These are phyloP conservation scores for Talaromyces atroroseus DNA, from an alignment of 2,329 filamentous ascomycete species.

Conservation along the genomic window DNA sequence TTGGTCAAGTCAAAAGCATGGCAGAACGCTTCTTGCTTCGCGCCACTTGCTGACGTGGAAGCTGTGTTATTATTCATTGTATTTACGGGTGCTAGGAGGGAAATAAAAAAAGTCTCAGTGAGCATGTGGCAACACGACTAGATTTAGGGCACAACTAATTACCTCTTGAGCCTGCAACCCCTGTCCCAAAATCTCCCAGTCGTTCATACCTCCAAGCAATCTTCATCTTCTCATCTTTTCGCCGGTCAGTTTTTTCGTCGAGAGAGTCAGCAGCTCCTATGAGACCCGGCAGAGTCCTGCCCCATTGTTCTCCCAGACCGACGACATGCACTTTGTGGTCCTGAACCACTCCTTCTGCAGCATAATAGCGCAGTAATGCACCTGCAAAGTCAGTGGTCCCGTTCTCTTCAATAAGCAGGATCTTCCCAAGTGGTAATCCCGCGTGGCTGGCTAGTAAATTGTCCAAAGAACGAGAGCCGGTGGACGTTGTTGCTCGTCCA, in stretches of 20 bases:
- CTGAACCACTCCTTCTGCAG: slow-evolving; percentile 86
- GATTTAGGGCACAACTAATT: slow-evolving; percentile 28
- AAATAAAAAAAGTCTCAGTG: slow-evolving; percentile 17
- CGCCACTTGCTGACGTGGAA: slow-evolving; percentile 21
- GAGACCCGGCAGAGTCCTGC: slow-evolving; percentile 73
- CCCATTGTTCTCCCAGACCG: slow-evolving; percentile 74
- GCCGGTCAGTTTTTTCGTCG: slow-evolving; percentile 37
- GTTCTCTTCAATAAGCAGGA: slow-evolving; percentile 75
- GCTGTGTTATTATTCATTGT: slow-evolving; percentile 40
- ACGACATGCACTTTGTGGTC: slow-evolving; percentile 84
- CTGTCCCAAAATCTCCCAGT: slow-evolving; percentile 63
- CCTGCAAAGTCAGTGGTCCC: slow-evolving; percentile 94
- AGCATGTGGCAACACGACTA: not conserved
- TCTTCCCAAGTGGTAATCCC: slow-evolving; percentile 75
- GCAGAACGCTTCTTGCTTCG: slow-evolving; percentile 52
- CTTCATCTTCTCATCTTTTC: slow-evolving; percentile 77
- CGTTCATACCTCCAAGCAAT: slow-evolving; percentile 97
- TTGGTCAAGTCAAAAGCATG: slow-evolving; percentile 69
- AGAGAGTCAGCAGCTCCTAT: slow-evolving; percentile 46
- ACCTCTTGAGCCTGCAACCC: slow-evolving; percentile 56
- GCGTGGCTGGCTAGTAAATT: slow-evolving; percentile 78
- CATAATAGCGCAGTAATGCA: slow-evolving; percentile 78
- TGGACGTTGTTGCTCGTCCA: slow-evolving; percentile 82
- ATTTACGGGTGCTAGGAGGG: slow-evolving; percentile 23
- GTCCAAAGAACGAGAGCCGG: slow-evolving; percentile 81